Evolutionary conservation across 345 rosid genomes (phyloP).

Genomic region (Dovyalis caffra): DNA sequence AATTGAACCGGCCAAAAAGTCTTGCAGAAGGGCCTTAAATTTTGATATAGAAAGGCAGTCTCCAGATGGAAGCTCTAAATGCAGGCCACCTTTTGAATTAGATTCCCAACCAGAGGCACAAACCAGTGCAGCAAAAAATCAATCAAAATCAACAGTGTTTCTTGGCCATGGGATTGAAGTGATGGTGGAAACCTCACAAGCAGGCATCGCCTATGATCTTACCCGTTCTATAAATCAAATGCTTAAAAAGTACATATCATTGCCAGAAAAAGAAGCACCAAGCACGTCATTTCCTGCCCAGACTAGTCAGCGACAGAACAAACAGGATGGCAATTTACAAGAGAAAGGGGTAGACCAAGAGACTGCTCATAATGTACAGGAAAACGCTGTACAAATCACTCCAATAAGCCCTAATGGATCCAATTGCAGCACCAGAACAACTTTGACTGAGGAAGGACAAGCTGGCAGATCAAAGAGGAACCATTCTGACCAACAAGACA

Average conservation of each 20-base stretch:
- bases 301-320: slow-evolving; percentile 17
- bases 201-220: slow-evolving; percentile 25
- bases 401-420: slow-evolving; percentile 20
- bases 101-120: slow-evolving; percentile 25
- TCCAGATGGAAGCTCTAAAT: background rate
- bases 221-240: slow-evolving; percentile 26
- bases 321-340: background rate
- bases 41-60: slow-evolving; percentile 16
- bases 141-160: slow-evolving; percentile 23
- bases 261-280: slow-evolving; percentile 35
- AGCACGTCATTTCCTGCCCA: slow-evolving; percentile 34
- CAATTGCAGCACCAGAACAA: slow-evolving; percentile 19
- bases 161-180: slow-evolving; percentile 35
- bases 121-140: slow-evolving; percentile 16
- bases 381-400: slow-evolving; percentile 6
- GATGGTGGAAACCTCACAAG: slow-evolving; percentile 26
- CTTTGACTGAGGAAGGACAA: slow-evolving; percentile 27
- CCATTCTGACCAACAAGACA: slow-evolving; percentile 23
- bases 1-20: slow-evolving; percentile 12
- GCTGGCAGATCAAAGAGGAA: slow-evolving; percentile 33
- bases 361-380: slow-evolving; percentile 10
- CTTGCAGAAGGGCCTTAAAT: slow-evolving; percentile 26
- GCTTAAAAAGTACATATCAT: slow-evolving; percentile 15
- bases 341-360: slow-evolving; percentile 11
- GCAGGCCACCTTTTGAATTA: slow-evolving; percentile 7